Evolutionary conservation across 768 basidiomycete genomes (phyloP).

Genomic region (Erythrobasidium yunnanense): DNA sequence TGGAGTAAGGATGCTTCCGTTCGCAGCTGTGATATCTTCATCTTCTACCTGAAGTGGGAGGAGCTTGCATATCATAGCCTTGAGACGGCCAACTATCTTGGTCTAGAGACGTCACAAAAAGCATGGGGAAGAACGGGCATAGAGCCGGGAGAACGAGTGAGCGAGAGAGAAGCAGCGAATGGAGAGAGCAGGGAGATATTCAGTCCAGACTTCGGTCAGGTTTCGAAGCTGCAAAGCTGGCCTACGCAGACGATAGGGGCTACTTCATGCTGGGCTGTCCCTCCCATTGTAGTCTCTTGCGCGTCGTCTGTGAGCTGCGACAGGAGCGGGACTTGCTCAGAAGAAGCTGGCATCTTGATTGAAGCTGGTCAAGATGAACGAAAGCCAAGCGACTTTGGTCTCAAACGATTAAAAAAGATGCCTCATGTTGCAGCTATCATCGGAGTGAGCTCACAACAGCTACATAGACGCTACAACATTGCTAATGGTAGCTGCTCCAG

Average conservation of each 20-base stretch:
- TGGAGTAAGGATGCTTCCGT: conserved; percentile 32
- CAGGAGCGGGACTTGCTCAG: neutral
- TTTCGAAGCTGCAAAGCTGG: neutral
- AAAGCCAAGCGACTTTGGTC: neutral
- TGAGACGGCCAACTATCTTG: conserved; percentile 8
- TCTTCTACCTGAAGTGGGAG: conserved; percentile 36
- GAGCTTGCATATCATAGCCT: conserved; percentile 34
- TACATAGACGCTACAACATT: neutral
- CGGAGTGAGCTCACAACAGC: neutral
- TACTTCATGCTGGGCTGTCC: conserved; percentile 5
- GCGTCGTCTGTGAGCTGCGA: neutral
- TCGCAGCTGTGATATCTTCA: conserved; percentile 6
- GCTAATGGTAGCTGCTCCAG: neutral
- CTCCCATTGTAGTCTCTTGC: neutral
- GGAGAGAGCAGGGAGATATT: too few relatives aligned
- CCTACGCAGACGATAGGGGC: conserved; percentile 2
- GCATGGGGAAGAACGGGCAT: neutral
- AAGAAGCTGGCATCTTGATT: neutral
- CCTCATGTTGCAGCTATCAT: neutral
- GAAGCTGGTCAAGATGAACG: too few relatives aligned
- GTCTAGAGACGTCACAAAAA: neutral
- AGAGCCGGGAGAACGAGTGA: too few relatives aligned
- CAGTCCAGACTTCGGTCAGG: too few relatives aligned
- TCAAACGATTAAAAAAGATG: too few relatives aligned
- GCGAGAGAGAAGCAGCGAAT: too few relatives aligned